Percentiles rank a stretch among this genome's conserved stretches.
These are phyloP conservation scores for Suillus alpinus DNA, from an alignment of 768 basidiomycete species.

Conservation along the genomic window DNA sequence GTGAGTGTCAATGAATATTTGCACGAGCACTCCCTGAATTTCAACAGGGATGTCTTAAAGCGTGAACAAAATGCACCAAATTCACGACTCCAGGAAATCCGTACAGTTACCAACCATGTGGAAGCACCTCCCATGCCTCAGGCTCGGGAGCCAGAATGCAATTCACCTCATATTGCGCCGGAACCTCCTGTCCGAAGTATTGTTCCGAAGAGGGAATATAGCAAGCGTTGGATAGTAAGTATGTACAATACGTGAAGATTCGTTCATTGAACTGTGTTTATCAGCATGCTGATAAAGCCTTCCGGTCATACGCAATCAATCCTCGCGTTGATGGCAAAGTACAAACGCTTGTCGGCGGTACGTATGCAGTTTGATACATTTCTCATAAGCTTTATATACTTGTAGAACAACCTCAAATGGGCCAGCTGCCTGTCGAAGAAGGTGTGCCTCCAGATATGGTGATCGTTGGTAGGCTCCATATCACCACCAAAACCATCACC, in stretches of 20 bases:
- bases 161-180: neutral
- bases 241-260: neutral
- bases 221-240: neutral
- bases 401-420: neutral
- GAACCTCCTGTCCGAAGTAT: neutral
- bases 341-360: neutral
- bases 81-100: slow-evolving; percentile 1
- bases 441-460: neutral
- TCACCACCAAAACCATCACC: neutral
- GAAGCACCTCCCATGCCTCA: slow-evolving; percentile 7
- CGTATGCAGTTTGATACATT: neutral
- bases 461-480: neutral
- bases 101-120: slow-evolving; percentile 5
- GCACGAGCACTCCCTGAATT: slow-evolving; percentile 43
- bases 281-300: neutral
- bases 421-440: slow-evolving; percentile 2
- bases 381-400: neutral
- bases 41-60: slow-evolving; percentile 48
- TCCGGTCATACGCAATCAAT: neutral
- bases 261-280: neutral
- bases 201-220: neutral
- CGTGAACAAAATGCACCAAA: slow-evolving; percentile 32
- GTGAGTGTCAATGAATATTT: slow-evolving; percentile 36
- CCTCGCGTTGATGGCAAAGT: neutral
- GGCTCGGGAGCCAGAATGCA: neutral